Conservation (phyloP, 805 yeast species). For the Tetrapisispora nanseiensis region DNA sequence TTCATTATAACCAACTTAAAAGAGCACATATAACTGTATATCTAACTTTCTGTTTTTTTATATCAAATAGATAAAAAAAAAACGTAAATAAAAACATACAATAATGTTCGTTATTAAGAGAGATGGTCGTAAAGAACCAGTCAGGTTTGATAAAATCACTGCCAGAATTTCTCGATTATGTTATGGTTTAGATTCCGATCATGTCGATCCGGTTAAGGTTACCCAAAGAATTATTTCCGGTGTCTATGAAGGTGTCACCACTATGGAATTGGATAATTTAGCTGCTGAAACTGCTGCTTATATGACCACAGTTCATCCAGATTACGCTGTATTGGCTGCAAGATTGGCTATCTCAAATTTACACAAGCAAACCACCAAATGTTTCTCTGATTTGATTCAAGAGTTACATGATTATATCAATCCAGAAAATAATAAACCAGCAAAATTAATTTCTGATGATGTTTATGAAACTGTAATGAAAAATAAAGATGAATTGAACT, state of each 20-base stretch:
- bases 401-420: constrained; percentile 64
- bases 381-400: constrained; percentile 60
- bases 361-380: constrained; percentile 82
- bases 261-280: constrained; percentile 63
- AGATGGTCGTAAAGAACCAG: constrained; percentile 90
- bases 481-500: constrained; percentile 53
- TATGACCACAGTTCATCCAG: constrained; percentile 96
- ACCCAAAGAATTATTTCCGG: constrained; percentile 85
- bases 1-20: no score
- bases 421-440: constrained; percentile 56
- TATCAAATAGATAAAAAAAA: no score
- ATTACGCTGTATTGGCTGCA: constrained; percentile 87
- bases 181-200: constrained; percentile 78
- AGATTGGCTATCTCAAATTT: constrained; percentile 85
- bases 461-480: constrained; percentile 52
- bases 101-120: constrained; percentile 77
- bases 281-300: constrained; percentile 95
- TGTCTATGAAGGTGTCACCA: constrained; percentile 79
- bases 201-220: constrained; percentile 84
- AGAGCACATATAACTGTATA: no score
- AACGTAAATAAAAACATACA: not conserved
- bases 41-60: no score
- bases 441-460: constrained; percentile 48
- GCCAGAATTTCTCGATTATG: constrained; percentile 87
- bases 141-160: constrained; percentile 89